Conservation (phyloP, 2,329 filamentous ascomycete genomes). For the Colletotrichum truncatum region DNA sequence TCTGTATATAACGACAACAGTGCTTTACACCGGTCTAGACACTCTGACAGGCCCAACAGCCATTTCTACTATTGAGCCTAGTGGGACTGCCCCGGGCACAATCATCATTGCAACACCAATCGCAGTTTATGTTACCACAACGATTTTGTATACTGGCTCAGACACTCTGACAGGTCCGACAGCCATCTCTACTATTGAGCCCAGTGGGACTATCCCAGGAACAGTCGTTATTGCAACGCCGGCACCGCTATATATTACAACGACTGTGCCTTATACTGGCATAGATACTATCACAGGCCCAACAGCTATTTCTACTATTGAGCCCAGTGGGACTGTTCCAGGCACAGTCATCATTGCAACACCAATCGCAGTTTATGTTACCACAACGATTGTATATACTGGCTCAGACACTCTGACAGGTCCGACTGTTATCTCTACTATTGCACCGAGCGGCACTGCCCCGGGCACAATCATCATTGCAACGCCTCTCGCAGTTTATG, state of each 20-base stretch:
- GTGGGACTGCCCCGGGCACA: too few species aligned
- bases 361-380: too few species aligned
- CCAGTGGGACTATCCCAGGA: constrained; percentile 12
- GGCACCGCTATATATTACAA: too few species aligned
- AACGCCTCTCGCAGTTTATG: too few species aligned
- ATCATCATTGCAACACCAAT: too few species aligned
- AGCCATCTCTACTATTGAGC: constrained; percentile 12
- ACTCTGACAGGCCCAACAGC: too few species aligned
- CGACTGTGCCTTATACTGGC: not conserved
- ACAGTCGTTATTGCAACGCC: constrained; percentile 19
- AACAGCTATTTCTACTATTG: too few species aligned
- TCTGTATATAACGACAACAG: constrained; percentile 7
- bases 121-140: constrained; percentile 9
- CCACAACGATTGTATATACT: not conserved
- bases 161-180: not conserved
- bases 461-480: constrained; percentile 18
- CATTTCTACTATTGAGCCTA: too few species aligned
- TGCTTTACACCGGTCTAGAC: not conserved
- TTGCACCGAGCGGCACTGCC: constrained; percentile 9
- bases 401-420: not conserved
- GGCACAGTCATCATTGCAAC: too few species aligned
- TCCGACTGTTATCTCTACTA: constrained; percentile 10
- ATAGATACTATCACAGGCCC: too few species aligned
- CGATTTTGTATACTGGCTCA: not conserved
- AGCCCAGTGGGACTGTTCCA: too few species aligned